A percentile compares a stretch with the other conserved stretches of the same genome.
Conservation (phyloP, 1,284 basidiomycete genomes). For the Apiotrichum sp. region DNA sequence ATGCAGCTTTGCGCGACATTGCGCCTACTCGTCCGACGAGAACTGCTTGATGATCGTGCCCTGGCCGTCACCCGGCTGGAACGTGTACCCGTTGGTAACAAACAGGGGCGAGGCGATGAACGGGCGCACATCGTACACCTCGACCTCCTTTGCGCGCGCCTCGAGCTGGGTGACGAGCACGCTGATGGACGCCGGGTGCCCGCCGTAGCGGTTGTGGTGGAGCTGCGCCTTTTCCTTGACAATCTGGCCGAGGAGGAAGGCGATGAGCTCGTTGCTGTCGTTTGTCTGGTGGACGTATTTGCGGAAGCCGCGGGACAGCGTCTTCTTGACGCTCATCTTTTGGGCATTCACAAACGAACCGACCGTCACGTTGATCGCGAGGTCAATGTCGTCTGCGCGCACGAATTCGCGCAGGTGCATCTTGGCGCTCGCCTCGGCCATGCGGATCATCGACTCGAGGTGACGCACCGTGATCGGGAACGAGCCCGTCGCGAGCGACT, state of each 20-base stretch:
- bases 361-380: constrained; percentile 92
- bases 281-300: constrained; percentile 93
- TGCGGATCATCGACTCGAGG: constrained; percentile 97
- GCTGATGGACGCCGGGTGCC: constrained; percentile 66
- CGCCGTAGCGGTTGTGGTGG: constrained; percentile 64
- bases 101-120: constrained; percentile 85
- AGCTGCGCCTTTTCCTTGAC: constrained; percentile 91
- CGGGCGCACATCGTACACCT: constrained; percentile 81
- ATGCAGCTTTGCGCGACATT: too few relatives aligned
- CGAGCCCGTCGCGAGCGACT: constrained; percentile 92
- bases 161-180: constrained; percentile 75
- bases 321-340: constrained; percentile 98
- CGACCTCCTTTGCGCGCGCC: constrained; percentile 81
- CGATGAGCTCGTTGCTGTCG: constrained; percentile 90
- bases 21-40: constrained; percentile 1
- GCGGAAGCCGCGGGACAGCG: constrained; percentile 91
- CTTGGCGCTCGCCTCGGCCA: constrained; percentile 97
- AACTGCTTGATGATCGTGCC: constrained; percentile 43
- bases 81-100: constrained; percentile 78
- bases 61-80: constrained; percentile 21
- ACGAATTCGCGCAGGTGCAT: constrained; percentile 98
- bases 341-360: constrained; percentile 93
- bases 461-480: constrained; percentile 98
- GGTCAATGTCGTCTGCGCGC: constrained; percentile 89
- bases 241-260: constrained; percentile 88